These are phyloP conservation scores for Neofusicoccum sp. DNA, from an alignment of 2,329 filamentous ascomycete genomes.

Conservation along the genomic window DNA sequence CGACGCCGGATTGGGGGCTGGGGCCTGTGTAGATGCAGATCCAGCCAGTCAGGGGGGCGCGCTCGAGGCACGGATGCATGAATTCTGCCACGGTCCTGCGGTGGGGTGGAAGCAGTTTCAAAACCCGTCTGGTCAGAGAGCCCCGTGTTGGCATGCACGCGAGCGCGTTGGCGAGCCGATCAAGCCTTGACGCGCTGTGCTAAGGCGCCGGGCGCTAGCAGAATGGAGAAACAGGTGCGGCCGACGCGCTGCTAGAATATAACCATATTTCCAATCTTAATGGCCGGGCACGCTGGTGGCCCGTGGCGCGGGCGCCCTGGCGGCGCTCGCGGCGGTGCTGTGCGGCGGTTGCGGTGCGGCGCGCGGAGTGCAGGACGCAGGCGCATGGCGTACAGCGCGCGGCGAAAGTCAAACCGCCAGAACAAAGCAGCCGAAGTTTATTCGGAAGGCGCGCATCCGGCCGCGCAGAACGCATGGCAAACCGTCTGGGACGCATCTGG, in stretches of 20 bases:
- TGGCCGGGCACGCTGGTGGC: not conserved
- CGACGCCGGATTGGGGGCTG: constrained; percentile 3
- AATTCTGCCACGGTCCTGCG: constrained; percentile 30
- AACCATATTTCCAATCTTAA: constrained; percentile 20
- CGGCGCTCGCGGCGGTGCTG: not conserved
- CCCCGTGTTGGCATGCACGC: constrained; percentile 16
- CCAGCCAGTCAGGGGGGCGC: constrained; percentile 1
- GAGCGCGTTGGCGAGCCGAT: constrained; percentile 7
- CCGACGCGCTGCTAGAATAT: constrained; percentile 6
- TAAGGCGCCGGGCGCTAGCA: constrained; percentile 19
- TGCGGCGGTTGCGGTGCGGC: not conserved
- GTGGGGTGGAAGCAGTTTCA: constrained; percentile 40
- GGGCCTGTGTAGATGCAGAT: constrained; percentile 13
- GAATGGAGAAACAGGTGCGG: constrained; percentile 18
- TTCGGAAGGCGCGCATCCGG: constrained; percentile 4
- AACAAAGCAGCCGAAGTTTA: not conserved
- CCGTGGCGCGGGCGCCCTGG: not conserved
- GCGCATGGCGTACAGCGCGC: too few species aligned
- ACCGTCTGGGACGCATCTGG: constrained; percentile 3
- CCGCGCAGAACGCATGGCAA: not conserved
- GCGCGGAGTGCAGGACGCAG: not conserved
- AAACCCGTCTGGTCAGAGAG: constrained; percentile 34
- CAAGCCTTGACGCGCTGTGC: constrained; percentile 18
- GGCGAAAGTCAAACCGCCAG: not conserved
- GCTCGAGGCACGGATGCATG: constrained; percentile 7